Evolutionary conservation across 2,329 filamentous ascomycete species (phyloP).

Genomic region (Colletotrichum magnum): DNA sequence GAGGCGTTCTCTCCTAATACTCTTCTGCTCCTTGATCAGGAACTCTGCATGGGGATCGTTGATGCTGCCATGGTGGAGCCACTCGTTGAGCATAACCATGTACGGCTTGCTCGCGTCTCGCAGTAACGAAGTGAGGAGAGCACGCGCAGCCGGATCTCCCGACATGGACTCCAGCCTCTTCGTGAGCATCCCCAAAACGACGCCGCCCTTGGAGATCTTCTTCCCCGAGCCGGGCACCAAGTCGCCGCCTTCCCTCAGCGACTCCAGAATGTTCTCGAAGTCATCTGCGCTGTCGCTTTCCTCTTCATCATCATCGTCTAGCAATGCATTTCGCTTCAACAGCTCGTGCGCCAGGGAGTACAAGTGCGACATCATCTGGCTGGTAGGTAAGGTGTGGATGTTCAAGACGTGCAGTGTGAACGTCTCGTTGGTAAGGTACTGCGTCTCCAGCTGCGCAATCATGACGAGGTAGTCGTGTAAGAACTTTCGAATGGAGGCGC

Average conservation of each 20-base stretch:
- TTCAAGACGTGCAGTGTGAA: slow-evolving; percentile 96
- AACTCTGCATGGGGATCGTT: slow-evolving; percentile 96
- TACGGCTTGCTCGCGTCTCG: slow-evolving; percentile 93
- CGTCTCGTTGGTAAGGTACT: slow-evolving; percentile 87
- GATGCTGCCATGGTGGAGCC: slow-evolving; percentile 96
- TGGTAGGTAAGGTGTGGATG: slow-evolving; percentile 89
- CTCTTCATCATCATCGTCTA: slow-evolving; percentile 82
- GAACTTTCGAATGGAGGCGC: slow-evolving; percentile 92
- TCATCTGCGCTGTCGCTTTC: slow-evolving; percentile 84
- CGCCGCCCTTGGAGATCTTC: slow-evolving; percentile 96
- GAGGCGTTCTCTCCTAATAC: slow-evolving; percentile 89
- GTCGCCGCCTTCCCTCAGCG: slow-evolving; percentile 88
- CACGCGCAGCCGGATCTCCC: slow-evolving; percentile 89
- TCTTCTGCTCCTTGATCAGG: slow-evolving; percentile 94
- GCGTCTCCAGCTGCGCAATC: slow-evolving; percentile 92
- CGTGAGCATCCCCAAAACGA: slow-evolving; percentile 90
- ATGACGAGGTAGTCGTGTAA: slow-evolving; percentile 95
- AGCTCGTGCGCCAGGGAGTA: slow-evolving; percentile 91
- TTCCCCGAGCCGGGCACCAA: slow-evolving; percentile 83
- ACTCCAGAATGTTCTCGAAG: slow-evolving; percentile 93
- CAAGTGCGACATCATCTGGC: slow-evolving; percentile 91
- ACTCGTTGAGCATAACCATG: slow-evolving; percentile 98
- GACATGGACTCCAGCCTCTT: slow-evolving; percentile 90
- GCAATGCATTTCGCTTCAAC: slow-evolving; percentile 86
- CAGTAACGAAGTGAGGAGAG: slow-evolving; percentile 84